Base-by-base conservation (phyloP, 2,329 filamentous ascomycete genomes). In the Pezicula carpinea region DNA sequence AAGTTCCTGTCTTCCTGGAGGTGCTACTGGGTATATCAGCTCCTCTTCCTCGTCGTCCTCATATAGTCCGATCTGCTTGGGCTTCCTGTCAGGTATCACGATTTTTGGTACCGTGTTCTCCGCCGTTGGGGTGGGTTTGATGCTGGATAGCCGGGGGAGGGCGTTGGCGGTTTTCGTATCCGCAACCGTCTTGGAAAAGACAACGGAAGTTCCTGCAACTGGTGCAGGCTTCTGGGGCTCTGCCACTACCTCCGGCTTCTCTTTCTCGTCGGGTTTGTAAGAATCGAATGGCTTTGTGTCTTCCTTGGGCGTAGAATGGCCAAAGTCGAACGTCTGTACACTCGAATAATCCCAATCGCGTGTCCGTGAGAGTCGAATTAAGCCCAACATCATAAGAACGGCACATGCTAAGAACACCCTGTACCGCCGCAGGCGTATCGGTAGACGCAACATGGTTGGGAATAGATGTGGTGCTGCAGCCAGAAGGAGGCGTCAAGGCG, bases 341-440 rank as follows among this genome's bases (percentile, higher is more conserved):
- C n/a, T 5, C 17, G 35, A 40, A 38, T 44, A 18, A 33, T 64
- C 57, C 66, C 66, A 68, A 26, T 53, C 53, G 23, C 70, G 68
- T 53, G 69, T 73, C 47, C 68, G 64, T 33, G 68, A 65, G 47
- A 73, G 64, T 49, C 74, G 75, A 59, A 76, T 76, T 43, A 80
- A 64, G 44, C 79, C 69, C 50, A 84, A 68, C 42, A 80, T 64
- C 42, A 80, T 64, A 47, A 82, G 62, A 51, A 77, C 64, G 46
- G 80, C 74, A 56, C 75, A 75, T 51, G 80, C 61, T 29, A 80
- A 63, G 51, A 83, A 81, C 48, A 82, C 69, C 49, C 82, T 76
- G 59, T 83, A 83, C 61, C 81, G 72, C 57, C 83, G 67, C 52
- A 77, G 72, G 43, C 82, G 77, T 48, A 78, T 23, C 23, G 38